Percentiles rank a stretch among this genome's conserved stretches.
phyloP scores from a whole-genome alignment of 192 early-diverging fungal species.

The Pilobolus umbonatus region DNA sequence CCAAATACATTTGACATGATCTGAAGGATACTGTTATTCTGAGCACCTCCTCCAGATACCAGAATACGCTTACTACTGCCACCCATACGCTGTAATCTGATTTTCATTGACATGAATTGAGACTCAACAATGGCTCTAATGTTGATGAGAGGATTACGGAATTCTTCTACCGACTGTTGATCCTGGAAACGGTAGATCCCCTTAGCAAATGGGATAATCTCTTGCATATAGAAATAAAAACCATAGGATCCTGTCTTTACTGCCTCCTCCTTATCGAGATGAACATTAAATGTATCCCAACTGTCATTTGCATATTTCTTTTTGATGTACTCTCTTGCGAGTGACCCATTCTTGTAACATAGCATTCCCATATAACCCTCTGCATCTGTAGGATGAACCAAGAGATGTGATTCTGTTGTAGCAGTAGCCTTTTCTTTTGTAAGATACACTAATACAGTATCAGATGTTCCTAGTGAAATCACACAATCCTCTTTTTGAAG shows the following conservation, averaged over 20 bases:
- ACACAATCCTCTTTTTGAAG: constrained; percentile 51
- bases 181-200: constrained; percentile 62
- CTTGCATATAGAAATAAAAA: constrained; percentile 69
- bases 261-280: constrained; percentile 33
- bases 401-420: constrained; percentile 30
- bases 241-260: constrained; percentile 36
- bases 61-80: constrained; percentile 47
- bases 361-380: constrained; percentile 68
- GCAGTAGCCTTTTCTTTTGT: constrained; percentile 24
- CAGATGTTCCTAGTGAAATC: constrained; percentile 76
- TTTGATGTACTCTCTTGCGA: constrained; percentile 68
- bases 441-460: constrained; percentile 66
- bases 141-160: constrained; percentile 37
- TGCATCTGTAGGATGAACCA: constrained; percentile 57
- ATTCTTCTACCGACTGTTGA: constrained; percentile 36
- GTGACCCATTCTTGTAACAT: constrained; percentile 83
- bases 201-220: constrained; percentile 70
- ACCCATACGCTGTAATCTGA: constrained; percentile 36
- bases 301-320: constrained; percentile 43
- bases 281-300: constrained; percentile 58
- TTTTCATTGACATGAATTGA: constrained; percentile 67
- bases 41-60: constrained; percentile 72
- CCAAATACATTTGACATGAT: constrained; percentile 71
- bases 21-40: constrained; percentile 52
- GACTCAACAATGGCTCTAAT: constrained; percentile 68